Evolutionary conservation across 768 basidiomycete genomes (phyloP).

Genomic region (Coprinopsis marcescibilis): DNA sequence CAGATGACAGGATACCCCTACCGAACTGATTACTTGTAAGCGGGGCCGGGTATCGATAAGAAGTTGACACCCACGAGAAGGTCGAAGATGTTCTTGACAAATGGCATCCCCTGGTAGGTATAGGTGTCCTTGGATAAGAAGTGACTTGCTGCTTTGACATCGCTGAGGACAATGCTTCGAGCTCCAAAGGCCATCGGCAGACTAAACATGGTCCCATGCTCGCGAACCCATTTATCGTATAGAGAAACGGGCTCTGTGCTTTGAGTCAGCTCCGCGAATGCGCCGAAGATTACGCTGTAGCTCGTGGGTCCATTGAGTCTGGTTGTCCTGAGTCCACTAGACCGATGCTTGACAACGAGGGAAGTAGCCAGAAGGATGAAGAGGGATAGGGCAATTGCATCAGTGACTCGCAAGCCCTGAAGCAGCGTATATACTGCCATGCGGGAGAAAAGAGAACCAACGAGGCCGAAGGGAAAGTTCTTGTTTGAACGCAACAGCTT

Average conservation of each 20-base stretch:
- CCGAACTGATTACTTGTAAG: constrained; percentile 31
- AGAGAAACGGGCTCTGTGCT: constrained; percentile 25
- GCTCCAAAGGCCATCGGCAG: constrained; percentile 34
- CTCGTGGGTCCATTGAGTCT: constrained; percentile 38
- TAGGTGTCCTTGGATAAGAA: constrained; percentile 46
- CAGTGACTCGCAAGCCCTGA: neutral
- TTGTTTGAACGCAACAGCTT: too few species aligned
- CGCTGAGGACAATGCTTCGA: constrained; percentile 31
- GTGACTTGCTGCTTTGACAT: constrained; percentile 47
- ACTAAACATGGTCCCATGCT: constrained; percentile 42
- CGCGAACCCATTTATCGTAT: constrained; percentile 40
- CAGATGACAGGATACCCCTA: constrained; percentile 33
- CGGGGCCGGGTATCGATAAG: neutral
- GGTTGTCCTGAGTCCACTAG: constrained; percentile 20
- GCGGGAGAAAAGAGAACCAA: neutral
- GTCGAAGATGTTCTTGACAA: constrained; percentile 30
- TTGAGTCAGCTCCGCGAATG: constrained; percentile 22
- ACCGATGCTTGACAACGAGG: constrained; percentile 9
- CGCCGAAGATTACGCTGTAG: constrained; percentile 37
- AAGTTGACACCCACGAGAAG: constrained; percentile 26
- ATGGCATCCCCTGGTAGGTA: constrained; percentile 36
- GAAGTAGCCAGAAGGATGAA: constrained; percentile 4
- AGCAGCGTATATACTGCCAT: neutral
- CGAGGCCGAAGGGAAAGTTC: too few species aligned
- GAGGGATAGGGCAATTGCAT: neutral